phyloP scores from a whole-genome alignment of 1,139 yeast species.

The Wickerhamiella pararugosa region DNA sequence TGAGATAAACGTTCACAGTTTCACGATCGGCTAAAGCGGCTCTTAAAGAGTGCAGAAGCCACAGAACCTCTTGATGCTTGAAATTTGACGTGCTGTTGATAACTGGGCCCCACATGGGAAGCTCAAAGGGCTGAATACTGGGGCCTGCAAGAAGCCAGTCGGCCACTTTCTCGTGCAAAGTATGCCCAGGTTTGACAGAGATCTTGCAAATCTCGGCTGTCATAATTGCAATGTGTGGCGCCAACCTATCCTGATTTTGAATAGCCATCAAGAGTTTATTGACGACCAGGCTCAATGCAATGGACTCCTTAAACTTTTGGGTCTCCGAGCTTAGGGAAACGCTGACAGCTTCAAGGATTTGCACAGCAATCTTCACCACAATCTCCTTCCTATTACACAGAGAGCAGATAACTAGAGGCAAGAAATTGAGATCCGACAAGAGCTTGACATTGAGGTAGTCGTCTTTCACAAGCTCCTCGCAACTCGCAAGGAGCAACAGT shows the following conservation, averaged over 20 bases:
- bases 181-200: slow-evolving; percentile 53
- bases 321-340: slow-evolving; percentile 1
- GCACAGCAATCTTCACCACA: slow-evolving; percentile 7
- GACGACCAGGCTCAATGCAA: slow-evolving; percentile 41
- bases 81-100: slow-evolving; percentile 31
- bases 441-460: slow-evolving; percentile 37
- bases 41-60: slow-evolving; percentile 45
- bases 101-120: slow-evolving; percentile 51
- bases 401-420: slow-evolving; percentile 43
- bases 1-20: slow-evolving; percentile 40
- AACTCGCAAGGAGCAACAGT: slow-evolving; percentile 19
- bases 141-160: slow-evolving; percentile 33
- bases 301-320: slow-evolving; percentile 39
- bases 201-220: slow-evolving; percentile 43
- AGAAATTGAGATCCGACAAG: slow-evolving; percentile 42
- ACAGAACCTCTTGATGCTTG: slow-evolving; percentile 43
- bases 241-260: slow-evolving; percentile 18
- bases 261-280: slow-evolving; percentile 45
- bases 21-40: slow-evolving; percentile 31
- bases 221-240: slow-evolving; percentile 33
- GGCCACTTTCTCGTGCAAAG: slow-evolving; percentile 51
- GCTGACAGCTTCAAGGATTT: slow-evolving; percentile 6
- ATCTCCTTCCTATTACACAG: slow-evolving; percentile 19
- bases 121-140: slow-evolving; percentile 36
- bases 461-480: slow-evolving; percentile 18